Evolutionary conservation across 2,329 filamentous ascomycete species (phyloP), one percentile per base, ranked within the genome.

Genomic region (Taxawa tesnikishii): DNA sequence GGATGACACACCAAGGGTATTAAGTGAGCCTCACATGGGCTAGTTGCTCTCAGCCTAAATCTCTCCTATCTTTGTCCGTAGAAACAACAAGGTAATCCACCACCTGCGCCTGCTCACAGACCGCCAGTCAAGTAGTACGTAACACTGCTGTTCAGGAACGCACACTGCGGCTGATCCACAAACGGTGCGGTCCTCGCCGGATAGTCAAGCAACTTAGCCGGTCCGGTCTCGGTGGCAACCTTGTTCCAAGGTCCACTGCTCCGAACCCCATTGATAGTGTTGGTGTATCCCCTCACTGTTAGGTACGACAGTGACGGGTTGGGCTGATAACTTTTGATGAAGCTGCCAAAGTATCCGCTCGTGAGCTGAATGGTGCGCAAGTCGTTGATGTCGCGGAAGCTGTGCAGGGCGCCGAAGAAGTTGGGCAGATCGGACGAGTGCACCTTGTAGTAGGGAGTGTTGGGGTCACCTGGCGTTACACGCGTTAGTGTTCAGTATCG

Each of bases 391-490:
- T 75, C 68, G 6, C 70, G 58, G 34, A 66, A 50, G 0, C n/a
- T 60, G 56, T 5, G 58, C 43, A 16, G 48, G 43, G 27, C 47
- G 47, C 31, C 50, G 49, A 33, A 49, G 44, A 29, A 8, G 19
- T 8, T 8, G 8, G 19, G 8, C n/a, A 23, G 19, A 70, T 43
- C 34, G 38, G 28, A 37, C 35, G 47, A 75, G 71, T 1, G 68
- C 63, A 11, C 68, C 72, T 43, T 75, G 71, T 38, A 72, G 68
- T 16, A 64, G 62, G 46, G 70, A 66, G 48, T 75, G 71, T 29
- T 59, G 65, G 15, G 61, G n/a, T n/a, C n/a, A n/a, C n/a, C n/a
- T n/a, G n/a, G n/a, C n/a, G n/a, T n/a, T n/a, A n/a, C n/a, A n/a
- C n/a, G n/a, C n/a, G n/a, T n/a, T n/a, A n/a, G n/a, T n/a, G n/a